Percentiles rank a stretch among this genome's conserved stretches.
phyloP scores from a whole-genome alignment of 176 grass and related monocot species.

The bread wheat (Triticum aestivum) region IWGSC_CS_RefSeq_v2.1 NC_057807.1:244683792-244684291 shows the following conservation, averaged over 20 bases:
- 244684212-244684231: constrained; percentile 26
- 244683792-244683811: too few relatives aligned
- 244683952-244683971: neutral
- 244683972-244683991: neutral
- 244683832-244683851: neutral
- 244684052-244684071: neutral
- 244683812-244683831: neutral
- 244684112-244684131: constrained; percentile 55
- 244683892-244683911: neutral
- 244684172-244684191: constrained; percentile 4
- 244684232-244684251: constrained; percentile 30
- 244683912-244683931: neutral
- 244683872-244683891: neutral
- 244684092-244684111: constrained; percentile 39
- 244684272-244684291: constrained; percentile 6
- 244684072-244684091: constrained; percentile 33
- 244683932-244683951: neutral
- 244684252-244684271: constrained; percentile 17
- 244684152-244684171: constrained; percentile 17
- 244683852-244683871: neutral
- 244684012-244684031: neutral
- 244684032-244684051: neutral
- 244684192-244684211: constrained; percentile 32
- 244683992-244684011: neutral
- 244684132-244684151: constrained; percentile 54